Evolutionary conservation across 208 protist species (phyloP), one percentile per base, ranked within the genome.

Genomic region (Leishmania martiniquensis): DNA sequence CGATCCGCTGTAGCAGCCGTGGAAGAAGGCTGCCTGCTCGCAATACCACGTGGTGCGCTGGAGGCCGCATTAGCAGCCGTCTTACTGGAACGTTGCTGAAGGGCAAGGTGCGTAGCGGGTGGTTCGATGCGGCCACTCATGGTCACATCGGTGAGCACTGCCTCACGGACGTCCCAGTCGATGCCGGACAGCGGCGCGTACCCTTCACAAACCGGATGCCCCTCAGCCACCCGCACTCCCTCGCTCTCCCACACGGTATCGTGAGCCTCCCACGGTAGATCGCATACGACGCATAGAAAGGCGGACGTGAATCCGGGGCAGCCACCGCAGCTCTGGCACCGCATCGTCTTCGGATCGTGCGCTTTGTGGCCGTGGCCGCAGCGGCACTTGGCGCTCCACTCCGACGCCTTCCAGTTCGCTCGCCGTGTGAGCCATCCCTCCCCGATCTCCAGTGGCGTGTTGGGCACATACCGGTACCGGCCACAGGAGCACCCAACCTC

Each of bases 381-480:
- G 65, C 86, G 87, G 81, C 95, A 98, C 85, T 95, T 95, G 51
- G 89, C 77, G 17, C 87, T 89, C 90, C 90, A 97, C 76, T 76
- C 54, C 51, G 75, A 62, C 17, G 82, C 76, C 74, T 97, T 82
- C 77, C 91, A 97, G 71, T 91, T 85, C 1, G 70, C 76, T 15
- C 94, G 83, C 15, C 89, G 89, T 25, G 88, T 85, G 49, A 98
- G 86, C 92, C 93, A 97, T 1, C 78, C 84, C 54, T 97, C 92
- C 9, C 95, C 93, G 55, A 97, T 96, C 74, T 97, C 94, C 67
- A 96, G 92, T 25, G 95, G 95, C 17, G 84, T 84, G 75, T 93
- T 96, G 20, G 95, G 95, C 9, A 97, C 75, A 80, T 95, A 98
- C 60, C 84, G 80, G 59, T 92, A 98, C 37, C 77, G n/a, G 5